These are phyloP conservation scores for Oehlia diaphana DNA, from an alignment of 192 early-diverging fungal genomes.

Conservation along the genomic window DNA sequence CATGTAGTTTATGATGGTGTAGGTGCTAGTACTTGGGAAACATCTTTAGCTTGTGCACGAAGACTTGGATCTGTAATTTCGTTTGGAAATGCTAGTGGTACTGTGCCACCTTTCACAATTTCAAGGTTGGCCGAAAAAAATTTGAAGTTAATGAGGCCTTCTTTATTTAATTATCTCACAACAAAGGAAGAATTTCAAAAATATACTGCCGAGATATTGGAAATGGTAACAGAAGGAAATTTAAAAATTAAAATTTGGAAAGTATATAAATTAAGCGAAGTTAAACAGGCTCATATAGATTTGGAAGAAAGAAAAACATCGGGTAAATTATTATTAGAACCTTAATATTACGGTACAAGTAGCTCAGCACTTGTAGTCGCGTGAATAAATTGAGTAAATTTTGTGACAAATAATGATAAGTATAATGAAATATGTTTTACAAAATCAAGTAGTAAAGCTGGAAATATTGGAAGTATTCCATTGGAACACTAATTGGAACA, in stretches of 20 bases:
- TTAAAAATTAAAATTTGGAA: constrained; percentile 74
- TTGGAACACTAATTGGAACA: too few relatives aligned
- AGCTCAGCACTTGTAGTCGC: too few relatives aligned
- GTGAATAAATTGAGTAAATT: too few relatives aligned
- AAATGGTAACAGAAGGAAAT: constrained; percentile 57
- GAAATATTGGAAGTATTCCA: too few relatives aligned
- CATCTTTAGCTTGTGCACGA: constrained; percentile 61
- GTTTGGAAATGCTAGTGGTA: constrained; percentile 89
- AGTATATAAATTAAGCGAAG: constrained; percentile 73
- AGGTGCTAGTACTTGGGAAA: constrained; percentile 86
- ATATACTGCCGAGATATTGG: constrained; percentile 59
- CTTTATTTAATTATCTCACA: constrained; percentile 68
- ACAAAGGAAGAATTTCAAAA: constrained; percentile 67
- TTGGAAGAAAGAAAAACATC: constrained; percentile 69
- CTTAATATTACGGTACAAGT: not conserved
- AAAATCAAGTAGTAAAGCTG: too few relatives aligned
- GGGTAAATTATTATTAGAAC: constrained; percentile 66
- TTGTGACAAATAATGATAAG: too few relatives aligned
- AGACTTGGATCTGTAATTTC: constrained; percentile 73
- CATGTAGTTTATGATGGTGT: constrained; percentile 88
- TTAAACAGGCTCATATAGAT: constrained; percentile 74
- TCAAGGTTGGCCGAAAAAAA: constrained; percentile 66
- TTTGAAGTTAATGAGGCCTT: constrained; percentile 72
- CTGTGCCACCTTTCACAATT: constrained; percentile 64
- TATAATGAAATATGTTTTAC: too few relatives aligned